Conservation (phyloP, 257 asterid species). For the Solanum medicagineum region DNA sequence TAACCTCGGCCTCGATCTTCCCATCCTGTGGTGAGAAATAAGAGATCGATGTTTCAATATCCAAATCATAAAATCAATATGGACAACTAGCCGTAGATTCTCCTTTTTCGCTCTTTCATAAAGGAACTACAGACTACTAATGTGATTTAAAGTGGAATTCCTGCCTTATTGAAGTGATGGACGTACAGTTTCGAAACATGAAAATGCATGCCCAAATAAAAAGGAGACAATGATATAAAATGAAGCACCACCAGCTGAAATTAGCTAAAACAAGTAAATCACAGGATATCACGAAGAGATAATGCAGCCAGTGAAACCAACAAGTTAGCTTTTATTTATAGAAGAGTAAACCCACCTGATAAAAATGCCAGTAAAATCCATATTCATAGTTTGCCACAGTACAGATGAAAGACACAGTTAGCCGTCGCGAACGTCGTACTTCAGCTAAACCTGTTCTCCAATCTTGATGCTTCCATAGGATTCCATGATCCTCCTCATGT, state of each 20-base stretch:
- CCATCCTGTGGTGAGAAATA: constrained; percentile 12
- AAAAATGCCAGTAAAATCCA: constrained; percentile 21
- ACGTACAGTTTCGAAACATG: not conserved
- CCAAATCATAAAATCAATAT: not conserved
- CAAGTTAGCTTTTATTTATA: not conserved
- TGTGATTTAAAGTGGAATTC: not conserved
- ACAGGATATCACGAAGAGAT: not conserved
- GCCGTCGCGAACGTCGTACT: constrained; percentile 16
- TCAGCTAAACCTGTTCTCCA: constrained; percentile 27
- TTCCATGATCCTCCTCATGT: constrained; percentile 26
- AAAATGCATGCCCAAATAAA: not conserved
- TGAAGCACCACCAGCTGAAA: not conserved
- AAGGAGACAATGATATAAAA: not conserved
- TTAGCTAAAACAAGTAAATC: not conserved
- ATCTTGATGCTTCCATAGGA: constrained; percentile 24
- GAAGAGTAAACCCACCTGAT: constrained; percentile 10
- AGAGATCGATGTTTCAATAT: not conserved
- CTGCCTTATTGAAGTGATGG: not conserved
- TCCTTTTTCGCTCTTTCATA: not conserved
- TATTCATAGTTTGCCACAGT: constrained; percentile 23
- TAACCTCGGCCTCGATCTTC: constrained; percentile 21
- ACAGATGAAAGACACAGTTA: constrained; percentile 17
- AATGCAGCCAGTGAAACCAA: not conserved
- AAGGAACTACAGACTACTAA: not conserved
- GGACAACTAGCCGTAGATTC: not conserved